These are phyloP conservation scores for Tardiomyces depauwii DNA, from an alignment of 1,139 yeast genomes.

Conservation along the genomic window DNA sequence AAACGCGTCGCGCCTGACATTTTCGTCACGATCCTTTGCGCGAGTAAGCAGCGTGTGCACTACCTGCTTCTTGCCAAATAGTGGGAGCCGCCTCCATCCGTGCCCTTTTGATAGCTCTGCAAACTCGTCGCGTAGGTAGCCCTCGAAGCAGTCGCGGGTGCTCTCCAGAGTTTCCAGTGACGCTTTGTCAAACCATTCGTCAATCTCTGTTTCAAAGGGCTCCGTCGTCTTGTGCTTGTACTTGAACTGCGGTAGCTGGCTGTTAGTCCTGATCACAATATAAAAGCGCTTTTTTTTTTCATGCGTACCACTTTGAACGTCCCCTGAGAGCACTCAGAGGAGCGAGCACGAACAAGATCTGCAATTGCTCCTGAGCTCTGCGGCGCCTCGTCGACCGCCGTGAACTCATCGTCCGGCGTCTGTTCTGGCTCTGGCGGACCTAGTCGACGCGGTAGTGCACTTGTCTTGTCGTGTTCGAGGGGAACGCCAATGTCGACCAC, in stretches of 20 bases:
- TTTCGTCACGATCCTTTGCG: constrained; percentile 1
- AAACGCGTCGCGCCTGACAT: constrained; percentile 4
- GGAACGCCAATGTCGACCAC: constrained; percentile 3
- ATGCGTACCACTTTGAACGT: not conserved
- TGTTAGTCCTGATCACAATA: no score
- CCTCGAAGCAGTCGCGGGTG: constrained; percentile 11
- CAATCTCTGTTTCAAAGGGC: constrained; percentile 14
- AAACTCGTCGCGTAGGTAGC: constrained; percentile 2
- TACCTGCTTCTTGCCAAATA: not conserved
- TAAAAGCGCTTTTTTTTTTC: not conserved
- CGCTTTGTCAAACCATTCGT: constrained; percentile 26
- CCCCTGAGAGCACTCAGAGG: not conserved
- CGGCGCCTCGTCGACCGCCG: constrained; percentile 15
- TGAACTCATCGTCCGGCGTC: constrained; percentile 11
- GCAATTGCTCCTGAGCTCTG: constrained; percentile 5
- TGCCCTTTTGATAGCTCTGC: not conserved
- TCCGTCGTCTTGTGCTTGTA: not conserved
- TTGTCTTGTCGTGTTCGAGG: not conserved
- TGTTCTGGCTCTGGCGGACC: not conserved
- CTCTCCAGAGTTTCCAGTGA: constrained; percentile 20
- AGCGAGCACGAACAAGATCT: not conserved
- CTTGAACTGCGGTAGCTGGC: constrained; percentile 12
- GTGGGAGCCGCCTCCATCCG: not conserved
- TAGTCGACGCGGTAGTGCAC: not conserved
- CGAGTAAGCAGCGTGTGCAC: not conserved